Conservation (phyloP, 2,329 filamentous ascomycete species). For the Stenocarpella maydis region DNA sequence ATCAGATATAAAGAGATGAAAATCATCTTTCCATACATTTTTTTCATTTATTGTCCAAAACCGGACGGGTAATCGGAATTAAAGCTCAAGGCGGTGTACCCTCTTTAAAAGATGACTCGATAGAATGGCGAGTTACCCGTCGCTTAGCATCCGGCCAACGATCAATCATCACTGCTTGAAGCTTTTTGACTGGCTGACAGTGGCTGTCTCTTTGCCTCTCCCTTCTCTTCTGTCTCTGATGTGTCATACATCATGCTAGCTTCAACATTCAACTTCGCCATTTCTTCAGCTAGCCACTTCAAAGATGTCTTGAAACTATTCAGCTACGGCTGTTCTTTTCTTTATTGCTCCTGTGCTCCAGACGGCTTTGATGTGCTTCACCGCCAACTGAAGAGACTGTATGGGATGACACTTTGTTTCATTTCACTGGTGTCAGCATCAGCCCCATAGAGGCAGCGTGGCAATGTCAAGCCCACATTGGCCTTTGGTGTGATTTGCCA, state of each 20-base stretch:
- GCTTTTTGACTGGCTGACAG: neutral
- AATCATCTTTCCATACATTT: neutral
- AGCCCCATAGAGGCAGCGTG: too few relatives aligned
- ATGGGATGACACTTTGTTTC: too few relatives aligned
- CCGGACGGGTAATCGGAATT: neutral
- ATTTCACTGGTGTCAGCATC: neutral
- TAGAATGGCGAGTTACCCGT: neutral
- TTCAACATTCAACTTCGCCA: too few relatives aligned
- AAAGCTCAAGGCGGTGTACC: neutral
- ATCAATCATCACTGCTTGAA: neutral
- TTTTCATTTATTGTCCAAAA: neutral
- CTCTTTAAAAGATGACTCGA: neutral
- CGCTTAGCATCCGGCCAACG: neutral
- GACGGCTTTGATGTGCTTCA: too few relatives aligned
- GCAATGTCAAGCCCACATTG: neutral
- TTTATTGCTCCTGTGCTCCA: too few relatives aligned
- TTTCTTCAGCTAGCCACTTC: neutral
- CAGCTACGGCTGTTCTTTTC: too few relatives aligned
- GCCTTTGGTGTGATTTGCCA: neutral
- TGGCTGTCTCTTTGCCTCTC: neutral
- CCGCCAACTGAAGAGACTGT: neutral
- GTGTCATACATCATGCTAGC: neutral
- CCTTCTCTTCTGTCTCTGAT: neutral
- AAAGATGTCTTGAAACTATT: neutral
- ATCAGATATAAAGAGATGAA: neutral